Percentiles rank a stretch among this genome's conserved stretches.
These are phyloP conservation scores for Coccomyxa subellipsoidea DNA, from an alignment of 163 green algal species.

Conservation along the genomic window DNA sequence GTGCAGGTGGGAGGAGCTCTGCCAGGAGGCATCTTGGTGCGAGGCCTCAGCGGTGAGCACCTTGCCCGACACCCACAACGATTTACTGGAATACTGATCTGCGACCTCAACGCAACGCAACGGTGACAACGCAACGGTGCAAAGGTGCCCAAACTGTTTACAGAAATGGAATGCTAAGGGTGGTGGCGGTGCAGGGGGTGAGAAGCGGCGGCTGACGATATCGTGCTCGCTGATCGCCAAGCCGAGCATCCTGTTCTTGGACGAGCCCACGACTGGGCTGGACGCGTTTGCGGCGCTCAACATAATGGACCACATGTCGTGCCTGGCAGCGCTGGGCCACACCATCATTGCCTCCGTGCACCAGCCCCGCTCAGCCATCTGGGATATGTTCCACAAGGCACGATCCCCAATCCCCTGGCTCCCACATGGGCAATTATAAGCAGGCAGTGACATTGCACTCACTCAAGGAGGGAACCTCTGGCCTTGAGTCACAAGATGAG, in stretches of 20 bases:
- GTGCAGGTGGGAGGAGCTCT: constrained; percentile 45
- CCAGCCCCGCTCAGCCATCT: constrained; percentile 47
- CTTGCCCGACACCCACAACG: not conserved
- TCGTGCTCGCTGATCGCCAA: constrained; percentile 35
- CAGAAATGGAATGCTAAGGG: too few relatives aligned
- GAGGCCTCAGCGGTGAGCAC: constrained; percentile 36
- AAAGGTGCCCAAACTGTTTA: too few relatives aligned
- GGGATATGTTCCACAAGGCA: constrained; percentile 61
- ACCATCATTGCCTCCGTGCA: constrained; percentile 28
- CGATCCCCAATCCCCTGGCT: not conserved
- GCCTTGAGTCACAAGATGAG: too few relatives aligned
- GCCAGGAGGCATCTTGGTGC: constrained; percentile 48
- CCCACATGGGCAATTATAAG: not conserved
- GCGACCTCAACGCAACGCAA: too few relatives aligned
- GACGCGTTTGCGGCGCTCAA: constrained; percentile 48
- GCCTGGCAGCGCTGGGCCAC: constrained; percentile 42
- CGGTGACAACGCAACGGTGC: too few relatives aligned
- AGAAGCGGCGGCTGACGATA: constrained; percentile 50
- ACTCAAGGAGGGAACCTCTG: too few relatives aligned
- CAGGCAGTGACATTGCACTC: too few relatives aligned
- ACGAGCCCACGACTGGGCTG: constrained; percentile 40
- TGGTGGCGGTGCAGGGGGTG: constrained; percentile 41
- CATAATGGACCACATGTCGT: constrained; percentile 50
- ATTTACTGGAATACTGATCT: not conserved
- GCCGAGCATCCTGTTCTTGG: constrained; percentile 49